These are phyloP conservation scores for Phialophora tarda DNA, from an alignment of 2,329 filamentous ascomycete species.

Conservation along the genomic window DNA sequence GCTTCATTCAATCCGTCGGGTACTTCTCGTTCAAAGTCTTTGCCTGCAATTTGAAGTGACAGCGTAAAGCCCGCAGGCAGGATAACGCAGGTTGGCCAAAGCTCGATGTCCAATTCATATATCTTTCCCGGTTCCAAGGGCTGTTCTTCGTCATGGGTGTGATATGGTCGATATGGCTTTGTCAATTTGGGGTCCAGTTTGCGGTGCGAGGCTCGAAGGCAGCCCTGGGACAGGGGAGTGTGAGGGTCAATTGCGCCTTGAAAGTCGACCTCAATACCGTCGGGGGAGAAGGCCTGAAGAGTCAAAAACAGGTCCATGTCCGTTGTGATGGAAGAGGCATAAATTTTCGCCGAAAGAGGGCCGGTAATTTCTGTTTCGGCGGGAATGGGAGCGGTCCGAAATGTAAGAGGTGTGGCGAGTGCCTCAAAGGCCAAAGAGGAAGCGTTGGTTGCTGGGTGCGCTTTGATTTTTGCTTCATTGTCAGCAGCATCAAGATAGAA, in stretches of 20 bases:
- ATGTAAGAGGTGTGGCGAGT: too few relatives aligned
- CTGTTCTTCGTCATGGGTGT: constrained; percentile 23
- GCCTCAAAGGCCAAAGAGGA: too few relatives aligned
- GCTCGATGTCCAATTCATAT: constrained; percentile 23
- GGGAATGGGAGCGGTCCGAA: too few relatives aligned
- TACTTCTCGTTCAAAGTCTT: constrained; percentile 22
- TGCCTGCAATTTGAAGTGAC: constrained; percentile 19
- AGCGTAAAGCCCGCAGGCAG: constrained; percentile 11
- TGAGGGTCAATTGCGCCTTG: constrained; percentile 22
- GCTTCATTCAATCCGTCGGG: constrained; percentile 15
- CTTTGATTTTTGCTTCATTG: too few relatives aligned
- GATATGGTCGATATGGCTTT: constrained; percentile 20
- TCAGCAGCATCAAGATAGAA: too few relatives aligned
- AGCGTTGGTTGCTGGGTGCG: too few relatives aligned
- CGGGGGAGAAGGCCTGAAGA: too few relatives aligned
- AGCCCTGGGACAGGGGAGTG: constrained; percentile 24
- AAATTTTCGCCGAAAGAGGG: too few relatives aligned
- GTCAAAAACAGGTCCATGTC: too few relatives aligned
- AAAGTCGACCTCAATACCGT: too few relatives aligned
- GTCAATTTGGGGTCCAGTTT: constrained; percentile 12
- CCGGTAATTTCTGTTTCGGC: too few relatives aligned
- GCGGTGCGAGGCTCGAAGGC: constrained; percentile 19
- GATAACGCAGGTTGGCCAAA: constrained; percentile 19
- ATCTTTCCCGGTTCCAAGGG: constrained; percentile 14
- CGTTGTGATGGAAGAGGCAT: too few relatives aligned